Percentiles rank a stretch among this genome's conserved stretches.
Evolutionary conservation across 257 asterid genomes (phyloP).

Genomic region (Avicennia marina): DNA sequence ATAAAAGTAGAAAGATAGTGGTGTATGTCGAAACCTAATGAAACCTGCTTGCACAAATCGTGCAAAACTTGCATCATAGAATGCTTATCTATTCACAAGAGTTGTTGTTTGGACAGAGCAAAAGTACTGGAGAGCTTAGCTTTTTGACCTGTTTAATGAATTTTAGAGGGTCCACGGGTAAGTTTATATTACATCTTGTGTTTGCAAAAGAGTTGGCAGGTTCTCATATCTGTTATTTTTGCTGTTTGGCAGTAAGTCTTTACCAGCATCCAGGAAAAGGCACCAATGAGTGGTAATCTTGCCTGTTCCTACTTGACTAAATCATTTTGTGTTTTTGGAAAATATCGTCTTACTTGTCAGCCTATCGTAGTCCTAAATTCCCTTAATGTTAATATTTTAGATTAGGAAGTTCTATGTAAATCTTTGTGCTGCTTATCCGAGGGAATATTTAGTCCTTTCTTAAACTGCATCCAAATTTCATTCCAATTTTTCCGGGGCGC

Average conservation of each 20-base stretch:
- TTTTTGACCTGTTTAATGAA: conserved; percentile 85
- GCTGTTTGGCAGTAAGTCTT: conserved; percentile 76
- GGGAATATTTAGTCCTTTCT: not conserved
- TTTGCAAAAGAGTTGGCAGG: not conserved
- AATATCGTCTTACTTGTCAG: not conserved
- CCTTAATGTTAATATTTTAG: not conserved
- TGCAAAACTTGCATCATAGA: not conserved
- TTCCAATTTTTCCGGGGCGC: not conserved
- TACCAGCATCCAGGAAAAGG: conserved; percentile 91
- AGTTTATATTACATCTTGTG: conserved; percentile 26
- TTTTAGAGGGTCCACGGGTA: conserved; percentile 85
- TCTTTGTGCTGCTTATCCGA: not conserved
- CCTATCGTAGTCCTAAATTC: not conserved
- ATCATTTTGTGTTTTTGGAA: not conserved
- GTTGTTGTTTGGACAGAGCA: conserved; percentile 51
- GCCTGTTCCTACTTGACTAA: conserved; percentile 1
- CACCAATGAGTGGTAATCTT: conserved; percentile 80
- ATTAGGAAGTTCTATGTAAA: not conserved
- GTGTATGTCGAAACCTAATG: no score
- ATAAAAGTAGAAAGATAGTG: no score
- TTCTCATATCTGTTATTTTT: conserved; percentile 10
- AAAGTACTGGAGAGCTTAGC: conserved; percentile 96
- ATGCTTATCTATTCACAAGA: conserved; percentile 16
- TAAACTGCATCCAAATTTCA: not conserved
- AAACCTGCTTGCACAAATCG: no score